A percentile compares a stretch with the other conserved stretches of the same genome.
These are phyloP conservation scores for Albophoma yamanashiensis DNA, from an alignment of 2,329 filamentous ascomycete species.

Conservation along the genomic window DNA sequence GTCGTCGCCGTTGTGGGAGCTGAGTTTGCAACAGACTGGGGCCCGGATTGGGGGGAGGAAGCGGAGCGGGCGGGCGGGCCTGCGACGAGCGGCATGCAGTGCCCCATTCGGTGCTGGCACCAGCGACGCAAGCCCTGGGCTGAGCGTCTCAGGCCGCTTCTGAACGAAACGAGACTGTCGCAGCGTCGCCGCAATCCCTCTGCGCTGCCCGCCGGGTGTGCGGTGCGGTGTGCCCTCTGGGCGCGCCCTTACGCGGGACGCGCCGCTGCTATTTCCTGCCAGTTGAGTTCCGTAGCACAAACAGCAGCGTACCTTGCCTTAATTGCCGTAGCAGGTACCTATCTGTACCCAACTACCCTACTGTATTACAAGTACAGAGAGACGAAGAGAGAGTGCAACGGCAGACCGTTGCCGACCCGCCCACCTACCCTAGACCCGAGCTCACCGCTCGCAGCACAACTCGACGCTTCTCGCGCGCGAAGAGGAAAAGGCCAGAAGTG, in stretches of 20 bases:
- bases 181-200: not conserved
- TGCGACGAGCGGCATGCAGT: not conserved
- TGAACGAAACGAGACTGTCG: too few relatives aligned
- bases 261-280: too few relatives aligned
- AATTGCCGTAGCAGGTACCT: too few relatives aligned
- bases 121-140: not conserved
- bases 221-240: too few relatives aligned
- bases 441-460: not conserved
- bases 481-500: not conserved
- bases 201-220: not conserved
- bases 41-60: not conserved
- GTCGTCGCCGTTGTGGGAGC: not conserved
- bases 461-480: not conserved
- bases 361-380: too few relatives aligned
- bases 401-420: too few relatives aligned
- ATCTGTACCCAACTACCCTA: too few relatives aligned
- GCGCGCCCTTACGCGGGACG: too few relatives aligned
- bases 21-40: not conserved
- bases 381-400: too few relatives aligned
- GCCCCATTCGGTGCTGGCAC: not conserved
- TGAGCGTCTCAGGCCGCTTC: not conserved
- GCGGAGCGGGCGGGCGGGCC: not conserved
- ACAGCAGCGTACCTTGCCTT: too few relatives aligned
- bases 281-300: too few relatives aligned
- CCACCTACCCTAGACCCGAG: not conserved